These are phyloP conservation scores for Neopestalotiopsis sp. DNA, from an alignment of 2,329 filamentous ascomycete genomes.

Conservation along the genomic window DNA sequence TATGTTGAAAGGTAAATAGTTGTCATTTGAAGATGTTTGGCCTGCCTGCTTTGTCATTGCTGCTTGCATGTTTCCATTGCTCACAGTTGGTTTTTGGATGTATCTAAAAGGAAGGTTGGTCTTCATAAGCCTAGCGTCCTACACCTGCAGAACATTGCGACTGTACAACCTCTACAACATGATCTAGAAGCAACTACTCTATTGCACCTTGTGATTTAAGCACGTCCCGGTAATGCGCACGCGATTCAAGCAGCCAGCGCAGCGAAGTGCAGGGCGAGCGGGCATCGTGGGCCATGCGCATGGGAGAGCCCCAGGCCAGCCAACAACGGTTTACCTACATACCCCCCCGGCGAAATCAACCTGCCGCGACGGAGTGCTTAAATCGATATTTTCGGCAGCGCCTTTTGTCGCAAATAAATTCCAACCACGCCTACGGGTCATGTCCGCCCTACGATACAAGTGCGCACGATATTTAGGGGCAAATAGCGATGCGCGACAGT, in stretches of 20 bases:
- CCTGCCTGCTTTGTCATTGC: slow-evolving; percentile 1
- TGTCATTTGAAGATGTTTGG: slow-evolving; percentile 13
- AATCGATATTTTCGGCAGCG: neutral
- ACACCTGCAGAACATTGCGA: too few species aligned
- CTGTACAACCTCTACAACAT: too few species aligned
- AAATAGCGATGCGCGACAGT: neutral
- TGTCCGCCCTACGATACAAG: neutral
- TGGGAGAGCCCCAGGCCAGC: neutral
- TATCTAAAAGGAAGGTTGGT: too few species aligned
- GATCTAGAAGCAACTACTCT: too few species aligned
- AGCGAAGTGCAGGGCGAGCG: neutral
- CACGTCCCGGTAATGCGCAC: neutral
- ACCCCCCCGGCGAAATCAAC: neutral
- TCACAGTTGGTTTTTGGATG: too few species aligned
- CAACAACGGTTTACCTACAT: neutral
- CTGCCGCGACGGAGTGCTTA: neutral
- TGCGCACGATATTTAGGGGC: neutral
- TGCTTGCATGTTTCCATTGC: slow-evolving; percentile 26
- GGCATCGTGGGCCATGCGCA: neutral
- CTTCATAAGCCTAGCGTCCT: too few species aligned
- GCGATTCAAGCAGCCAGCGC: neutral
- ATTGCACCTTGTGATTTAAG: too few species aligned
- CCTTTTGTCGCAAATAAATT: neutral
- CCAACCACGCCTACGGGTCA: neutral
- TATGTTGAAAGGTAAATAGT: slow-evolving; percentile 14